Evolutionary conservation across 2,329 filamentous ascomycete species (phyloP).

Genomic region (Fusarium sororula): DNA sequence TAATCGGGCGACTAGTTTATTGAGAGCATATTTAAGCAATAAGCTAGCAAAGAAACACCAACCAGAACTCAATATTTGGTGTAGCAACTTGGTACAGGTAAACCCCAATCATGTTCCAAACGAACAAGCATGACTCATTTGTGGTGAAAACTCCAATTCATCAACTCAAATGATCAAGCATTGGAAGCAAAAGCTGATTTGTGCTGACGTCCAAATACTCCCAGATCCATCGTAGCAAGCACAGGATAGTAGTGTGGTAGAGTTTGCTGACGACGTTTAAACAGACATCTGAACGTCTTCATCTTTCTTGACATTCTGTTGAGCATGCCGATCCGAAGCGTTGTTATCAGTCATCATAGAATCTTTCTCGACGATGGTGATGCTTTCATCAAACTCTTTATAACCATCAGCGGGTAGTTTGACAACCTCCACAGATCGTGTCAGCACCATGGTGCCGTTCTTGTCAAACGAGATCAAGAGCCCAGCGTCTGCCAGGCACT

Average conservation of each 20-base stretch:
- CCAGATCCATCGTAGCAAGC: neutral
- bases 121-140: neutral
- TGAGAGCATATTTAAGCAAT: neutral
- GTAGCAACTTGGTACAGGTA: neutral
- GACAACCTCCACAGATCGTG: neutral
- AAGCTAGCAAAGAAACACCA: neutral
- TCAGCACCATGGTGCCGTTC: neutral
- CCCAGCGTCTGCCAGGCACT: neutral
- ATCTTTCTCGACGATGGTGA: neutral
- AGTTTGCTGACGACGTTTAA: neutral
- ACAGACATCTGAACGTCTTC: neutral
- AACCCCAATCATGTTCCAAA: neutral
- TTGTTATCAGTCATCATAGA: neutral
- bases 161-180: neutral
- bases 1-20: neutral
- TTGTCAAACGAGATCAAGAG: neutral
- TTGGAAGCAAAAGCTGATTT: neutral
- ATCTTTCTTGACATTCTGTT: neutral
- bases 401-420: neutral
- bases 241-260: neutral
- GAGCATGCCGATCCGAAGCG: neutral
- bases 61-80: slow-evolving; percentile 1
- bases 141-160: neutral
- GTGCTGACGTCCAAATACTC: neutral
- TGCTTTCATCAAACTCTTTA: neutral